Evolutionary conservation across 208 protist species (phyloP).

Genomic region (Leishmania guyanensis): DNA sequence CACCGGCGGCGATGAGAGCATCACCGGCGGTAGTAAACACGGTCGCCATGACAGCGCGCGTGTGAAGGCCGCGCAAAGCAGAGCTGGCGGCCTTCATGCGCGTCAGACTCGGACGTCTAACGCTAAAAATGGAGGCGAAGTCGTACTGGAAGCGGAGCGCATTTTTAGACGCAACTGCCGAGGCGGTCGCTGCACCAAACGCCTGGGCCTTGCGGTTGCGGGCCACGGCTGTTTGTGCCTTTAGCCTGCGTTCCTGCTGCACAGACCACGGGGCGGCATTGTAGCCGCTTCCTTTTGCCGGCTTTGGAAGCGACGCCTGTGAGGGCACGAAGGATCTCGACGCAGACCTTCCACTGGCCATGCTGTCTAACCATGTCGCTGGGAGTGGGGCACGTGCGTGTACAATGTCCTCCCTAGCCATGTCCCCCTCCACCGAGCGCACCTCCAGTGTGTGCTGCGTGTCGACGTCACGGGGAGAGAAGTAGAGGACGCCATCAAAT

Average conservation of each 20-base stretch:
- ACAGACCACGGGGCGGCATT: slow-evolving; percentile 69
- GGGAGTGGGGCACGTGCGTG: slow-evolving; percentile 66
- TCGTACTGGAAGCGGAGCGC: slow-evolving; percentile 14
- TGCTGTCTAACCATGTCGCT: slow-evolving; percentile 34
- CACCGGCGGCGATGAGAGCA: slow-evolving; percentile 49
- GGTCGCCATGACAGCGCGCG: slow-evolving; percentile 23
- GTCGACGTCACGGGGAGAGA: slow-evolving; percentile 17
- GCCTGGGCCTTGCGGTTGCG: slow-evolving; percentile 36
- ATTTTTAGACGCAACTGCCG: not conserved
- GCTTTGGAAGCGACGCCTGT: not conserved
- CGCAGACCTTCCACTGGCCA: not conserved
- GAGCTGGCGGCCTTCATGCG: slow-evolving; percentile 12
- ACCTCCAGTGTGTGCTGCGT: slow-evolving; percentile 19
- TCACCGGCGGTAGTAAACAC: slow-evolving; percentile 52
- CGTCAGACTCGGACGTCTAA: not conserved
- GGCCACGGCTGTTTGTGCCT: slow-evolving; percentile 16
- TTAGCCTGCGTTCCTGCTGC: slow-evolving; percentile 39
- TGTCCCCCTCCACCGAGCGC: slow-evolving; percentile 6
- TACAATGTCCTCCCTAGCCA: slow-evolving; percentile 42
- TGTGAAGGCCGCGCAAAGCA: slow-evolving; percentile 21
- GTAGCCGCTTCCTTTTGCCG: slow-evolving; percentile 68
- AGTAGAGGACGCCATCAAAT: slow-evolving; percentile 13
- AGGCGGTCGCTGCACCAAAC: slow-evolving; percentile 36
- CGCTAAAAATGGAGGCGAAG: slow-evolving; percentile 1
- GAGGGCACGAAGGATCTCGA: not conserved